Conservation (phyloP, 768 basidiomycete species). For the Lentinus tigrinus region DNA sequence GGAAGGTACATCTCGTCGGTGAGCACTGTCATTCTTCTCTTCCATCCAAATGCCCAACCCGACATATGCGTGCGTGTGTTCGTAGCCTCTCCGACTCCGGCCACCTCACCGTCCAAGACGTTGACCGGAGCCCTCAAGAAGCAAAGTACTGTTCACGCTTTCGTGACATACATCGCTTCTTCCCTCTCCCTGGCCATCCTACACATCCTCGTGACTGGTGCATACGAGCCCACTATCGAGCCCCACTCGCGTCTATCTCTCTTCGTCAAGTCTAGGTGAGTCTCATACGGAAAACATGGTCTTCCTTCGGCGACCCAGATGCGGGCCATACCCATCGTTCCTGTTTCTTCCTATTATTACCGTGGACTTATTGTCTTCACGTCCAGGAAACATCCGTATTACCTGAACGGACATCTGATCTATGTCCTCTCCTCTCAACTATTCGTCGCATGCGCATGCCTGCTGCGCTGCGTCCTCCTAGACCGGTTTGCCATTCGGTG, state of each 20-base stretch:
- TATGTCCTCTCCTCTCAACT: slow-evolving; percentile 58
- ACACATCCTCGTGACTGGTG: slow-evolving; percentile 40
- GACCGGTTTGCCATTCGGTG: slow-evolving; percentile 51
- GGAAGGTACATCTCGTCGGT: slow-evolving; percentile 64
- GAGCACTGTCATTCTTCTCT: slow-evolving; percentile 23
- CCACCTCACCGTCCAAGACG: slow-evolving; percentile 52
- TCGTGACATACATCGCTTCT: slow-evolving; percentile 47
- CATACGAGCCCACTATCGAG: slow-evolving; percentile 29
- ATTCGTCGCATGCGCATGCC: slow-evolving; percentile 44
- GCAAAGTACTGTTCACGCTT: slow-evolving; percentile 43
- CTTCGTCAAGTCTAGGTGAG: slow-evolving; percentile 69
- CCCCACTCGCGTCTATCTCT: slow-evolving; percentile 46
- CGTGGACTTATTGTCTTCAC: too few species aligned
- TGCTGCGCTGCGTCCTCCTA: slow-evolving; percentile 57
- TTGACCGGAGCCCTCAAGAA: slow-evolving; percentile 48
- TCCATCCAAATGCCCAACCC: slow-evolving; percentile 15
- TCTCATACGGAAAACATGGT: background rate
- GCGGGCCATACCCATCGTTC: too few species aligned
- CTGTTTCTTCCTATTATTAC: too few species aligned
- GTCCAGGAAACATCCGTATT: slow-evolving; percentile 68
- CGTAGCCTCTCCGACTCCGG: slow-evolving; percentile 44
- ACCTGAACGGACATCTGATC: slow-evolving; percentile 67
- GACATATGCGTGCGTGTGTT: background rate
- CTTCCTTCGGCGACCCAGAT: too few species aligned
- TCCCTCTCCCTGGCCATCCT: slow-evolving; percentile 42